phyloP scores from a whole-genome alignment of 73 alveolate genomes.

The Uronychia setigera region DNA sequence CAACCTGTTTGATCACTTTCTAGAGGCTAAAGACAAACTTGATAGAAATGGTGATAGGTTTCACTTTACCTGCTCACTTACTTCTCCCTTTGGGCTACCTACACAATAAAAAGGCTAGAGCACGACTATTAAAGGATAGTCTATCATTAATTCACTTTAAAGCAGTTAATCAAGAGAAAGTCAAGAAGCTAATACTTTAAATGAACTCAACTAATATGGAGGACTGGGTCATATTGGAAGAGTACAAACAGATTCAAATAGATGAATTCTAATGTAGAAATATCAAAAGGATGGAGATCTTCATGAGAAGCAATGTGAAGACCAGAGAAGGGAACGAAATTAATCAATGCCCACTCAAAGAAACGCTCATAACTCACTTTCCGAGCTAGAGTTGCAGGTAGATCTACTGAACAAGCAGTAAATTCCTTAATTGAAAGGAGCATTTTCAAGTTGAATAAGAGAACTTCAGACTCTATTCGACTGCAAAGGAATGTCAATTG shows the following conservation, averaged over 20 bases:
- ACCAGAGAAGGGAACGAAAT: no score
- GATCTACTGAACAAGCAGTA: not conserved
- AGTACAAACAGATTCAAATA: no score
- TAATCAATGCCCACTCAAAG: no score
- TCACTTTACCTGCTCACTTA: not conserved
- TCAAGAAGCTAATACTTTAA: no score
- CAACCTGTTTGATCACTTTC: not conserved
- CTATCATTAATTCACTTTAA: no score
- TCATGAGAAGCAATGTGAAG: no score
- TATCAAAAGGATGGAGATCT: no score
- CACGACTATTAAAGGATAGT: no score
- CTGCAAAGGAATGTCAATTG: not conserved
- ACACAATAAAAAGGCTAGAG: not conserved
- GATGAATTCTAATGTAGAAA: no score
- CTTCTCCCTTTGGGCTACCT: not conserved
- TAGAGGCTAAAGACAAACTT: not conserved
- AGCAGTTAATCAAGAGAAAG: no score
- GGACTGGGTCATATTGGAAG: no score
- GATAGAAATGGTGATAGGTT: not conserved
- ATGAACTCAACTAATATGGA: no score
- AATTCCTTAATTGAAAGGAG: not conserved
- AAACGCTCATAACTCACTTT: not conserved
- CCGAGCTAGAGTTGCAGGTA: not conserved
- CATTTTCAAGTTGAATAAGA: not conserved
- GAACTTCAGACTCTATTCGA: not conserved